Percentiles rank a stretch among this genome's conserved stretches.
phyloP scores from a whole-genome alignment of 73 alveolate species.

The Paramecium sonneborni region DNA sequence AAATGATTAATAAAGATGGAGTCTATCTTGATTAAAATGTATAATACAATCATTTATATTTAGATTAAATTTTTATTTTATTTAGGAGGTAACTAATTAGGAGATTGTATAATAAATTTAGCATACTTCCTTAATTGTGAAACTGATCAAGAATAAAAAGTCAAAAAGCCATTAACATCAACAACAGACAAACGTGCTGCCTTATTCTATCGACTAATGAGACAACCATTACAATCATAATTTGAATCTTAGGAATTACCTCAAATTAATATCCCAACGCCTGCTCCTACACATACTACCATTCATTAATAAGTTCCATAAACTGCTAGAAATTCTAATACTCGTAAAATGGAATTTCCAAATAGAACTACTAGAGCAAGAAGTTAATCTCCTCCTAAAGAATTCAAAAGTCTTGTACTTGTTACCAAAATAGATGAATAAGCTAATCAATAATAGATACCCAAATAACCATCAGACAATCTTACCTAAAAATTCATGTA shows the following conservation, averaged over 20 bases:
- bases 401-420: background rate
- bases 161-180: slow-evolving; percentile 41
- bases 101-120: background rate
- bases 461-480: background rate
- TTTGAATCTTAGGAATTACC: background rate
- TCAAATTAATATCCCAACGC: background rate
- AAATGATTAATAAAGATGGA: background rate
- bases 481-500: background rate
- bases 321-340: background rate
- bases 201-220: background rate
- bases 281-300: background rate
- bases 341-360: background rate
- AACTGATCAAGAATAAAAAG: background rate
- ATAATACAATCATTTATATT: background rate
- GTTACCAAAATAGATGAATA: background rate
- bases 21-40: background rate
- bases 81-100: background rate
- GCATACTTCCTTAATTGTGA: slow-evolving; percentile 41
- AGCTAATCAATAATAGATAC: background rate
- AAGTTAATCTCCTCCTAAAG: slow-evolving; percentile 31
- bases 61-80: slow-evolving; percentile 36
- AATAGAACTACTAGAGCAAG: background rate
- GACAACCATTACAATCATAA: background rate
- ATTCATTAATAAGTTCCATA: background rate
- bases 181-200: slow-evolving; percentile 49